Evolutionary conservation across 306 rosid genomes (phyloP).

Genomic region (Vicia villosa): DNA sequence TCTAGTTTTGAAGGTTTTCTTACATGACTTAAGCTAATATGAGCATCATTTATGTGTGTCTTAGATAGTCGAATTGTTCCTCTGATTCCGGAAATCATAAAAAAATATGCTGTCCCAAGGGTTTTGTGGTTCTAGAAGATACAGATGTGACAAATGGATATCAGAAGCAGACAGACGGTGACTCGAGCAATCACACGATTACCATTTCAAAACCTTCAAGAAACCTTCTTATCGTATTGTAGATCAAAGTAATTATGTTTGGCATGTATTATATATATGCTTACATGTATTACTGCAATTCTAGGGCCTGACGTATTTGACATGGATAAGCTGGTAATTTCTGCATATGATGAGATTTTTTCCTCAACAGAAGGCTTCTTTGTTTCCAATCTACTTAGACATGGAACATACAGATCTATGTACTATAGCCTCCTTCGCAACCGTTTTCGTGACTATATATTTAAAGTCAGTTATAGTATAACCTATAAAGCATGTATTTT

Average conservation of each 20-base stretch:
- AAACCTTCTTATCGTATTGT: constrained; percentile 36
- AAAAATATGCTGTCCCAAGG: constrained; percentile 62
- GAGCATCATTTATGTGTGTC: constrained; percentile 52
- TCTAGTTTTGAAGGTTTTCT: no score
- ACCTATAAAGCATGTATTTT: constrained; percentile 5
- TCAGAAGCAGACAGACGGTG: constrained; percentile 66
- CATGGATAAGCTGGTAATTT: constrained; percentile 80
- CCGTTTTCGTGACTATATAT: constrained; percentile 60
- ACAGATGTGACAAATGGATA: constrained; percentile 61
- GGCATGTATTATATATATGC: background rate
- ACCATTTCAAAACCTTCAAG: constrained; percentile 72
- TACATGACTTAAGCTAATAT: background rate
- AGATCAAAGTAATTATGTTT: background rate
- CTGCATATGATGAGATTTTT: constrained; percentile 72
- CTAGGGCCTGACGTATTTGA: constrained; percentile 65
- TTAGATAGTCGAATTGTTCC: constrained; percentile 67
- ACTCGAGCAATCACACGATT: constrained; percentile 55
- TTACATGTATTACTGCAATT: constrained; percentile 50
- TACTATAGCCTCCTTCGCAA: constrained; percentile 73
- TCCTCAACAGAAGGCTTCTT: constrained; percentile 81
- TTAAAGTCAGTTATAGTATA: constrained; percentile 6
- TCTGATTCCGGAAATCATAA: constrained; percentile 48
- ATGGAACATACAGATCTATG: constrained; percentile 92
- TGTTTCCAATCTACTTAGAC: constrained; percentile 83
- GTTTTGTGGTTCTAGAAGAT: constrained; percentile 86